Evolutionary conservation across 352 stramenopile species (phyloP).

Genomic region (Phytophthora pistaciae): DNA sequence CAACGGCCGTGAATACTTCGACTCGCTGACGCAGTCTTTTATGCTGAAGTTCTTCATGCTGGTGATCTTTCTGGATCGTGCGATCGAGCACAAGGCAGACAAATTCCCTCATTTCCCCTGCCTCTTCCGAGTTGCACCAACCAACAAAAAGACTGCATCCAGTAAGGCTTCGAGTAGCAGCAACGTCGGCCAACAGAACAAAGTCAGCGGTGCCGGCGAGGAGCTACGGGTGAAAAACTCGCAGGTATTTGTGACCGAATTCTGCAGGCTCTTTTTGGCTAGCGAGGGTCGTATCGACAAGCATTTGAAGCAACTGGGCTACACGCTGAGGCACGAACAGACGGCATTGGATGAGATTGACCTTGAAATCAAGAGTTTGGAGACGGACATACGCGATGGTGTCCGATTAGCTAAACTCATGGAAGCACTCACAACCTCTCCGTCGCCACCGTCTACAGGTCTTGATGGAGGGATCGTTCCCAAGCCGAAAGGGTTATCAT

Average conservation of each 20-base stretch:
- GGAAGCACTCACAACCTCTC: constrained; percentile 83
- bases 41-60: constrained; percentile 94
- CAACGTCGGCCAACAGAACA: constrained; percentile 11
- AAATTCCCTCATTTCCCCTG: constrained; percentile 88
- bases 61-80: constrained; percentile 93
- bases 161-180: neutral
- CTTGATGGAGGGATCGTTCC: constrained; percentile 5
- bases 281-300: constrained; percentile 96
- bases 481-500: constrained; percentile 57
- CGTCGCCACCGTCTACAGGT: constrained; percentile 2
- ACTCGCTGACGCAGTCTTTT: constrained; percentile 88
- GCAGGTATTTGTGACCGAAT: constrained; percentile 90
- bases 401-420: constrained; percentile 93
- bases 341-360: constrained; percentile 95
- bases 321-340: constrained; percentile 93
- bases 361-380: constrained; percentile 92
- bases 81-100: constrained; percentile 77
- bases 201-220: constrained; percentile 9
- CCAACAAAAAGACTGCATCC: constrained; percentile 2
- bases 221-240: constrained; percentile 91
- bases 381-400: constrained; percentile 97
- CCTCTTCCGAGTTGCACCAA: constrained; percentile 83
- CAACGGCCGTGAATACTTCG: constrained; percentile 81
- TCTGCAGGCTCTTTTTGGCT: constrained; percentile 94
- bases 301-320: constrained; percentile 91